Evolutionary conservation across 495 filamentous ascomycete genomes (phyloP).

Genomic region (Neurospora pannonica): DNA sequence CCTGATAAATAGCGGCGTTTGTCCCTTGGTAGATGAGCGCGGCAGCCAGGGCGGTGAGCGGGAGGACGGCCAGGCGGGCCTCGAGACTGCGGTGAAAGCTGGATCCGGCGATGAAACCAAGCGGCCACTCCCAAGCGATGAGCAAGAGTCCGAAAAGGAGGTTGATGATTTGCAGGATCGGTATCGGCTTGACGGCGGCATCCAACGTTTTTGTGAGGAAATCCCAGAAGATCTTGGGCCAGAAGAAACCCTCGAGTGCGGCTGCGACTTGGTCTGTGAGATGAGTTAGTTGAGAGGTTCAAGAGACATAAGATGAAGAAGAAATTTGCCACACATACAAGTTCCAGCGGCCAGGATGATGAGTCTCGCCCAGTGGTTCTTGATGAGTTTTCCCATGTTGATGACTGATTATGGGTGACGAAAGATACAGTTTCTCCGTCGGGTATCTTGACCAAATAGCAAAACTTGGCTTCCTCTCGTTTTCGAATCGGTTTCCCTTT

Average conservation of each 20-base stretch:
- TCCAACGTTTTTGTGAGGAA: slow-evolving; percentile 89
- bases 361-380: slow-evolving; percentile 96
- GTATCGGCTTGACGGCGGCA: slow-evolving; percentile 71
- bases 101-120: slow-evolving; percentile 56
- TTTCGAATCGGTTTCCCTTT: neutral
- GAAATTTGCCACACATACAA: slow-evolving; percentile 50
- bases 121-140: slow-evolving; percentile 86
- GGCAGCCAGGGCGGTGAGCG: slow-evolving; percentile 64
- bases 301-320: neutral
- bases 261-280: slow-evolving; percentile 70
- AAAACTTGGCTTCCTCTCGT: neutral
- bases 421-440: slow-evolving; percentile 2
- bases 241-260: slow-evolving; percentile 83
- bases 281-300: slow-evolving; percentile 6
- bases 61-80: slow-evolving; percentile 71
- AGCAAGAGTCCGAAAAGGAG: slow-evolving; percentile 77
- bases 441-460: neutral
- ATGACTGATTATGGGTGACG: slow-evolving; percentile 4
- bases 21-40: slow-evolving; percentile 84
- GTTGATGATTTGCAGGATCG: slow-evolving; percentile 89
- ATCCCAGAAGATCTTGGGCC: slow-evolving; percentile 99
- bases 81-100: slow-evolving; percentile 79
- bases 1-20: slow-evolving; percentile 85
- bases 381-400: slow-evolving; percentile 92
- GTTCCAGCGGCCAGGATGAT: slow-evolving; percentile 76